Conservation (phyloP, 345 rosid genomes). For the Boechera divaricarpa region DNA sequence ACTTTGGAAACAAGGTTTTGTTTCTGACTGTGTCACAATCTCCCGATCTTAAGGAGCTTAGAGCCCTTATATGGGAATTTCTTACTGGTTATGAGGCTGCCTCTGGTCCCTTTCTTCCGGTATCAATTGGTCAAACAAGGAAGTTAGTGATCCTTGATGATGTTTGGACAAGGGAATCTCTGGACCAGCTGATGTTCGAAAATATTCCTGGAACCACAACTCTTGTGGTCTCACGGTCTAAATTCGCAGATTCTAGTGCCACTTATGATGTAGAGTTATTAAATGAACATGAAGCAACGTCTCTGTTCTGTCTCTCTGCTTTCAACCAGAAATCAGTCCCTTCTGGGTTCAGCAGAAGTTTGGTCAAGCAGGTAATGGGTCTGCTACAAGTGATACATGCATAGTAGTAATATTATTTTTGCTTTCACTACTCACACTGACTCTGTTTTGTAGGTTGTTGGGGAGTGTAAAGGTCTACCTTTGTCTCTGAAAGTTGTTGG, state of each 20-base stretch:
- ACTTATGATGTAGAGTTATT: conserved; percentile 69
- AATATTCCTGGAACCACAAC: conserved; percentile 59
- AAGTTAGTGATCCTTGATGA: conserved; percentile 81
- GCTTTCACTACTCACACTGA: conserved; percentile 11
- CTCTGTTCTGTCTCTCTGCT: conserved; percentile 79
- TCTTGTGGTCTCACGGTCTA: conserved; percentile 82
- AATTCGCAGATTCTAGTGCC: conserved; percentile 48
- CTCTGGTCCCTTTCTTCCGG: not conserved
- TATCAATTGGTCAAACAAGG: conserved; percentile 18
- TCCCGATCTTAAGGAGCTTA: conserved; percentile 65
- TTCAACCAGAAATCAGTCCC: conserved; percentile 71
- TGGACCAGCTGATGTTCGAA: conserved; percentile 59
- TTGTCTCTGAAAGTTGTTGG: conserved; percentile 93
- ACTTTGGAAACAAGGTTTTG: conserved; percentile 55
- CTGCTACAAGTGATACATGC: not conserved
- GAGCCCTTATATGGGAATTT: conserved; percentile 51
- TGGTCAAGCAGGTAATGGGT: conserved; percentile 74
- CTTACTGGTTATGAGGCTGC: conserved; percentile 49
- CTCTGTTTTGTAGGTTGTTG: conserved; percentile 36
- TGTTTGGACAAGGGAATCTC: conserved; percentile 70
- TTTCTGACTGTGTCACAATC: conserved; percentile 84
- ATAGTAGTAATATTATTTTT: not conserved
- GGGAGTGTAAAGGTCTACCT: conserved; percentile 90
- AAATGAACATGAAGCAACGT: conserved; percentile 62
- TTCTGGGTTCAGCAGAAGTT: conserved; percentile 49